A percentile compares a stretch with the other conserved stretches of the same genome.
These are phyloP conservation scores for Solanum okadae DNA, from an alignment of 257 asterid genomes.

Conservation along the genomic window DNA sequence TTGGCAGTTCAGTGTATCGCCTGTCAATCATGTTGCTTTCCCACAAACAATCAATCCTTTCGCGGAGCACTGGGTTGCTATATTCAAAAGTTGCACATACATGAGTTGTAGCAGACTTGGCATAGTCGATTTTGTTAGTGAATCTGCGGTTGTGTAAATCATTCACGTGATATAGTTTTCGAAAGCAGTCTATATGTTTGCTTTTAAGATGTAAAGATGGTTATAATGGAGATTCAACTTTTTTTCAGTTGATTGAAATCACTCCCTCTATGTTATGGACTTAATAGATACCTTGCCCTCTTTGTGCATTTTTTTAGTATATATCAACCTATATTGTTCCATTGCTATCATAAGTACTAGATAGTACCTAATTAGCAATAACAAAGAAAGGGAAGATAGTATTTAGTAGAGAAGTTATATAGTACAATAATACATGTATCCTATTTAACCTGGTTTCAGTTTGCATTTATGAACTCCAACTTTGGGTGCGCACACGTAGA, in stretches of 20 bases:
- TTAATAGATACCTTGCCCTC: not conserved
- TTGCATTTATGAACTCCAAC: not conserved
- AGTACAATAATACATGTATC: not conserved
- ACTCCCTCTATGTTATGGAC: not conserved
- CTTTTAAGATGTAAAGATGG: slow-evolving; percentile 1
- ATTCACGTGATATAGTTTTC: slow-evolving; percentile 5
- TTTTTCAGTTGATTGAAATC: not conserved
- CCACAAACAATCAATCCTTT: slow-evolving; percentile 58
- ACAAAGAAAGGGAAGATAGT: too few relatives aligned
- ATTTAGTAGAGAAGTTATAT: too few relatives aligned
- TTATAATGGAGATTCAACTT: not conserved
- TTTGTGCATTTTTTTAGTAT: not conserved
- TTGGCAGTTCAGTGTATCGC: slow-evolving; percentile 46
- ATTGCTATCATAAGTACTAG: too few relatives aligned
- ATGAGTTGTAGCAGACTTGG: slow-evolving; percentile 21
- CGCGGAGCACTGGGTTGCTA: slow-evolving; percentile 26
- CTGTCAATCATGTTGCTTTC: slow-evolving; percentile 45
- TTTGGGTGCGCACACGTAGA: too few relatives aligned
- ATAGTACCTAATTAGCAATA: too few relatives aligned
- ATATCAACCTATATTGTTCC: not conserved
- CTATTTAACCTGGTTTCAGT: not conserved
- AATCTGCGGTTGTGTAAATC: slow-evolving; percentile 13
- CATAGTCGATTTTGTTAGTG: slow-evolving; percentile 40
- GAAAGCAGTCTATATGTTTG: slow-evolving; percentile 11
- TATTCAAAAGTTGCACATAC: slow-evolving; percentile 5